Base-by-base conservation (phyloP, 306 rosid genomes). In the Cicer pinnatifidum region DNA sequence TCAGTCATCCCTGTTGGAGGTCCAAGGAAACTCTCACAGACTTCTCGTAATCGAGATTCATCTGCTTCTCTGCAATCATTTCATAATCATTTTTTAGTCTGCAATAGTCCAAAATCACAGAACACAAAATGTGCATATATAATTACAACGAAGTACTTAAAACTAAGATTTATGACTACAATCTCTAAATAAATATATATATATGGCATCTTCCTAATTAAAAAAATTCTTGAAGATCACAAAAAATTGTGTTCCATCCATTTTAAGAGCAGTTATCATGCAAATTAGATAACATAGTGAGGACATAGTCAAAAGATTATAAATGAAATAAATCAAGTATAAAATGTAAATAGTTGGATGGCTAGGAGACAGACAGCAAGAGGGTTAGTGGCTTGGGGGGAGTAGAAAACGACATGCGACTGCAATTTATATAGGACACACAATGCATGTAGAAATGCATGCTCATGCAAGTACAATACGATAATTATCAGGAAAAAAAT, bases 1-100 rank as follows among this genome's bases (percentile, higher is more conserved):
- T 77, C 92, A 61, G 82, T 88, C 97, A 94, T 94, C 83, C 99
- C 99, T 17, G 93, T 86, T 11, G 99, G 99, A 77, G 97, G 99
- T 82, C 99, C 99, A 75, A 94, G 95, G 79, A 90, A 91, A 85
- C 88, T 86, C 88, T 94, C 99, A 52, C 97, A 94, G 60, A 91
- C 96, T 83, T 94, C 99, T 39, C 99, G 85, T 57, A 94, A 74
- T 2, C 99, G 96, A 78, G 96, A 91, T 84, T 91, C 99, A 52
- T 94, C 99, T 11, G 99, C 92, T 87, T 94, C 99, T 78, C 99
- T 94, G 96, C 80, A 86, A 87, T 65, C 51, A 80, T 73, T 64
- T 64, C 8, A 72, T 40, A 52, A 63, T 43, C 72, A 15, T 35
- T 72, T 43, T 37, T 84, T 64, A 73, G 78, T 72, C 61, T 45